A percentile compares a stretch with the other conserved stretches of the same genome.
Evolutionary conservation across 225 moss, liverwort and hornwort species (phyloP).

Genomic region (Anthoceros angustus): DNA sequence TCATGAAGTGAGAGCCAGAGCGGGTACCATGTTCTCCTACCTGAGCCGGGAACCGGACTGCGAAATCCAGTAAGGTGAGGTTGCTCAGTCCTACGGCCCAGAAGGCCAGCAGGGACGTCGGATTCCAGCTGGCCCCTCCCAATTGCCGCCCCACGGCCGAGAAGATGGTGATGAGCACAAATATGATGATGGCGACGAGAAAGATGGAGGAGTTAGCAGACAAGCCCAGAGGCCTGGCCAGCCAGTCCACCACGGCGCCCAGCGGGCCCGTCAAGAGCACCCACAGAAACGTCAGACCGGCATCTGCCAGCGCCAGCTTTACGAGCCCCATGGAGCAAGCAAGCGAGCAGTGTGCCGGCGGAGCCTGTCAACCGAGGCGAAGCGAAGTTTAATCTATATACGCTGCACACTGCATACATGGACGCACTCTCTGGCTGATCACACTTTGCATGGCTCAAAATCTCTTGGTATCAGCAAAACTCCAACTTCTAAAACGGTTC

Average conservation of each 20-base stretch:
- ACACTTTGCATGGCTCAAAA: no score
- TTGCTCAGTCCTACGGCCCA: constrained; percentile 33
- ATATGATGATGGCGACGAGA: constrained; percentile 25
- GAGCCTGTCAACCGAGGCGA: no score
- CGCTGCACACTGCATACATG: no score
- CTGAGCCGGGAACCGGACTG: constrained; percentile 49
- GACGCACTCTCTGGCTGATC: no score
- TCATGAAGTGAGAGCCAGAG: background rate
- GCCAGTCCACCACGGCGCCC: constrained; percentile 14
- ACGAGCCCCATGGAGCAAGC: constrained; percentile 12
- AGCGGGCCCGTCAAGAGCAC: constrained; percentile 26
- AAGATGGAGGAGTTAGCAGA: constrained; percentile 23
- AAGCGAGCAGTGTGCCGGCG: background rate
- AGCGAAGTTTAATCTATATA: no score
- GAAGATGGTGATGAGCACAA: constrained; percentile 15
- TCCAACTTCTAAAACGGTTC: no score
- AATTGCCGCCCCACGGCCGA: constrained; percentile 29
- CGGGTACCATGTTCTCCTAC: constrained; percentile 8
- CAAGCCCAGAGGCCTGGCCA: constrained; percentile 14
- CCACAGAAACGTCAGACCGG: constrained; percentile 37
- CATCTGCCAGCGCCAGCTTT: constrained; percentile 25
- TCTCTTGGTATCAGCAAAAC: no score
- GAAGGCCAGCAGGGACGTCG: constrained; percentile 46
- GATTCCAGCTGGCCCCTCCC: constrained; percentile 74
- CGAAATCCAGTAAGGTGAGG: constrained; percentile 24